Conservation (phyloP, 2,329 filamentous ascomycete species). For the Biscogniauxia sp. region DNA sequence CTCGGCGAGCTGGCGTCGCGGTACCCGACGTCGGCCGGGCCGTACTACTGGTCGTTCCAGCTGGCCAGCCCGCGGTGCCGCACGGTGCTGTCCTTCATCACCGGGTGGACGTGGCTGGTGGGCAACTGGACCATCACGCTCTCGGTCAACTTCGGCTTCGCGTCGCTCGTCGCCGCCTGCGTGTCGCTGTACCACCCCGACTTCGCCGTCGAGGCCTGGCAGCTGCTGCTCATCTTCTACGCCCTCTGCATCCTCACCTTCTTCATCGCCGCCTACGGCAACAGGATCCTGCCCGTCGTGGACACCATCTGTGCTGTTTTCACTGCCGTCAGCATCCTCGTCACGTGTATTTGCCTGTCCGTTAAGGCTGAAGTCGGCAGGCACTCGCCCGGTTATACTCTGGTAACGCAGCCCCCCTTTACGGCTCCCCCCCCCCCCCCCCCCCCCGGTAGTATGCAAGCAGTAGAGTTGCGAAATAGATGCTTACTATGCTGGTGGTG, state of each 20-base stretch:
- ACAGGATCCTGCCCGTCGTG: constrained; percentile 55
- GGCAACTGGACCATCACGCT: constrained; percentile 53
- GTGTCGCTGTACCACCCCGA: constrained; percentile 54
- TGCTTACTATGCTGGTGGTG: no score
- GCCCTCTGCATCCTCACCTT: constrained; percentile 55
- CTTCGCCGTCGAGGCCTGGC: constrained; percentile 52
- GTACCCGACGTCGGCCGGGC: constrained; percentile 50
- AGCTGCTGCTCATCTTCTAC: constrained; percentile 62
- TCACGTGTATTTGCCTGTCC: constrained; percentile 56
- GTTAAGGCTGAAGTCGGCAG: constrained; percentile 52
- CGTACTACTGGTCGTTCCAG: constrained; percentile 55
- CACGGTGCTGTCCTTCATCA: constrained; percentile 48
- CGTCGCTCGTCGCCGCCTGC: constrained; percentile 50
- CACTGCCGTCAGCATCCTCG: constrained; percentile 53
- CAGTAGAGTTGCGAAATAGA: no score
- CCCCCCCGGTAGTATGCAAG: no score
- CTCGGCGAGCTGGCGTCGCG: constrained; percentile 50
- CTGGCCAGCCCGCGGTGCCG: constrained; percentile 41
- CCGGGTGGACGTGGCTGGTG: constrained; percentile 52
- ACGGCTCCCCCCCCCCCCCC: no score
- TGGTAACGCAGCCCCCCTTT: constrained; percentile 33
- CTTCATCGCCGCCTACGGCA: constrained; percentile 55
- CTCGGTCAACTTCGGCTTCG: constrained; percentile 55
- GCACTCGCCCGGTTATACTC: constrained; percentile 48
- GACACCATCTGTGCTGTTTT: constrained; percentile 58